These are phyloP conservation scores for Arthrocladium fulminans DNA, from an alignment of 2,329 filamentous ascomycete species.

Conservation along the genomic window DNA sequence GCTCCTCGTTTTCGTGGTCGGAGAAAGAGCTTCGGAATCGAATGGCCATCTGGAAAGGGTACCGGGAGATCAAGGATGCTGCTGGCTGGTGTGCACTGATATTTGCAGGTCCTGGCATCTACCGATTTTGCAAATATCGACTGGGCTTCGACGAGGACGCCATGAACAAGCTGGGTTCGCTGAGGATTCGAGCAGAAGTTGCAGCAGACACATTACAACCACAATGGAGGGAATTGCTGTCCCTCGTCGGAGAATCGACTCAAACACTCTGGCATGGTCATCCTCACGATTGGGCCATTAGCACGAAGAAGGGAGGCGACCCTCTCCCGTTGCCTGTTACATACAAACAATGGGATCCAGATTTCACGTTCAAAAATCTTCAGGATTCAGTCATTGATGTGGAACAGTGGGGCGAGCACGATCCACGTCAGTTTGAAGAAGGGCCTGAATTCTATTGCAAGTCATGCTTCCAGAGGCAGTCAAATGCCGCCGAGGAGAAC, in stretches of 20 bases:
- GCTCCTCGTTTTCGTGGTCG: constrained; percentile 46
- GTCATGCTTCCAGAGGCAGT: constrained; percentile 30
- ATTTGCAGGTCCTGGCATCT: constrained; percentile 51
- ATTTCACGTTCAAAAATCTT: constrained; percentile 42
- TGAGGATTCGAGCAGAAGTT: constrained; percentile 43
- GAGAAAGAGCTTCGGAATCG: constrained; percentile 50
- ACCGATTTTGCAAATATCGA: constrained; percentile 53
- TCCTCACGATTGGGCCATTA: constrained; percentile 46
- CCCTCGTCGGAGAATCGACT: constrained; percentile 39
- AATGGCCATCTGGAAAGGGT: constrained; percentile 48
- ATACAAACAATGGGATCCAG: constrained; percentile 39
- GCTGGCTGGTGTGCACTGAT: constrained; percentile 49
- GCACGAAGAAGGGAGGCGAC: constrained; percentile 31
- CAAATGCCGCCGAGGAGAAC: constrained; percentile 42
- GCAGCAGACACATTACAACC: constrained; percentile 47
- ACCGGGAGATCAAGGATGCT: constrained; percentile 50
- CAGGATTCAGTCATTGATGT: constrained; percentile 6
- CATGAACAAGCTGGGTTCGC: constrained; percentile 38
- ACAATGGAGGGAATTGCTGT: constrained; percentile 42
- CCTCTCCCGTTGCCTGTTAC: constrained; percentile 39
- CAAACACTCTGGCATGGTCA: constrained; percentile 39
- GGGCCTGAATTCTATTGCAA: constrained; percentile 10
- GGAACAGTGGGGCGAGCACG: constrained; percentile 6
- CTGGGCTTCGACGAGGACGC: constrained; percentile 45
- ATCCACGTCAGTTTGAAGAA: constrained; percentile 6